Percentiles rank a stretch among this genome's conserved stretches.
Conservation (phyloP, 2,329 filamentous ascomycete genomes). For the Colletotrichum truncatum region DNA sequence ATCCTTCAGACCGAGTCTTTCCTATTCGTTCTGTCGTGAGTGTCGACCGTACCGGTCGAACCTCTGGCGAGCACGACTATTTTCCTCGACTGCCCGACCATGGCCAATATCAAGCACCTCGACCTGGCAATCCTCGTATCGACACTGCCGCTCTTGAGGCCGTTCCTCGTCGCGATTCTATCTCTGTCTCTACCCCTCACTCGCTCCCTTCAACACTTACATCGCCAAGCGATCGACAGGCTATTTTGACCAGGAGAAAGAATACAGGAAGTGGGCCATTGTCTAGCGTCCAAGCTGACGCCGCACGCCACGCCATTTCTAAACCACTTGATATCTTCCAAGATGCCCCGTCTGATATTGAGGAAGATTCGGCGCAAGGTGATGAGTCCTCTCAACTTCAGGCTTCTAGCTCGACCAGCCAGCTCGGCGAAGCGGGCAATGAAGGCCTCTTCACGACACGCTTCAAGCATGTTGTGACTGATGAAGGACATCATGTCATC, state of each 20-base stretch:
- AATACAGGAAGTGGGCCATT: slow-evolving; percentile 48
- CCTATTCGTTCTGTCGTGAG: slow-evolving; percentile 84
- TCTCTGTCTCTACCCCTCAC: slow-evolving; percentile 1
- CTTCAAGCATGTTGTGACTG: slow-evolving; percentile 81
- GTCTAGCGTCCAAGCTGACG: slow-evolving; percentile 56
- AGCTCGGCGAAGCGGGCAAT: background rate
- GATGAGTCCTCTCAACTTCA: slow-evolving; percentile 5
- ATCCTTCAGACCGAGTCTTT: slow-evolving; percentile 71
- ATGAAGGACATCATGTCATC: slow-evolving; percentile 83
- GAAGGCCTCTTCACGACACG: slow-evolving; percentile 69
- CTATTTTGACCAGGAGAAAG: slow-evolving; percentile 38
- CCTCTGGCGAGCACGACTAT: slow-evolving; percentile 47
- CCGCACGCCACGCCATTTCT: slow-evolving; percentile 47
- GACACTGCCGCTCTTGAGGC: slow-evolving; percentile 40
- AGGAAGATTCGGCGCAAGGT: slow-evolving; percentile 20
- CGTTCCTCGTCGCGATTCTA: slow-evolving; percentile 5
- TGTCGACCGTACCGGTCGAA: slow-evolving; percentile 65
- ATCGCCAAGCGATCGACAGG: slow-evolving; percentile 33
- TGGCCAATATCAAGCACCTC: slow-evolving; percentile 40
- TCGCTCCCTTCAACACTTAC: slow-evolving; percentile 19
- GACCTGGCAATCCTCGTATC: slow-evolving; percentile 39
- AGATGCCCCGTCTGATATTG: slow-evolving; percentile 37
- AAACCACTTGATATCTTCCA: slow-evolving; percentile 40
- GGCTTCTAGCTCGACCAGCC: background rate
- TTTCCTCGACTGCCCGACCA: slow-evolving; percentile 44